Evolutionary conservation across 2,329 filamentous ascomycete genomes (phyloP).

Genomic region (Stagonosporopsis cucurbitacearum): DNA sequence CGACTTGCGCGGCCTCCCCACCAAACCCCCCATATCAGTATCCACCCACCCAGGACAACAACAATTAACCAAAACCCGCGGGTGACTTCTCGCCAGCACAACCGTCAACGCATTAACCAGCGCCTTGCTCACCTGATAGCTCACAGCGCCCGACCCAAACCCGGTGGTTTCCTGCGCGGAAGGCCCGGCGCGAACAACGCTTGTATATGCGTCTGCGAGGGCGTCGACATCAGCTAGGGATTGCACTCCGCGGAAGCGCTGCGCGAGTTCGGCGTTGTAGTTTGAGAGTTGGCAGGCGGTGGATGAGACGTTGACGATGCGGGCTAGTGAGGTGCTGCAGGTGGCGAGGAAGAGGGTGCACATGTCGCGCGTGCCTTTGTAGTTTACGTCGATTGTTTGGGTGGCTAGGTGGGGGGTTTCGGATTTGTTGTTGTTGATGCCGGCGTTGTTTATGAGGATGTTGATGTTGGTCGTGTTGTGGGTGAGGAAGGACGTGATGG

Average conservation of each 20-base stretch:
- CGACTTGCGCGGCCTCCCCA: slow-evolving; percentile 21
- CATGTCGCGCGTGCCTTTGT: slow-evolving; percentile 27
- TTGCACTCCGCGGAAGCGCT: neutral
- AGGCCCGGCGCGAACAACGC: neutral
- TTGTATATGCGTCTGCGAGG: slow-evolving; percentile 9
- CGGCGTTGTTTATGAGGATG: slow-evolving; percentile 34
- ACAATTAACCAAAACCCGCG: slow-evolving; percentile 18
- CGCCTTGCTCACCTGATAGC: slow-evolving; percentile 36
- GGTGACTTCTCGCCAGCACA: slow-evolving; percentile 20
- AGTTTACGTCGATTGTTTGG: slow-evolving; percentile 24
- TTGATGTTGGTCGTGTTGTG: slow-evolving; percentile 15
- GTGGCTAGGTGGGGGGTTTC: slow-evolving; percentile 18
- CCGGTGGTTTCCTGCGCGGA: slow-evolving; percentile 4
- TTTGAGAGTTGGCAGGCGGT: slow-evolving; percentile 17
- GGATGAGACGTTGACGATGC: slow-evolving; percentile 29
- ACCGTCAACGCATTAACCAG: slow-evolving; percentile 26
- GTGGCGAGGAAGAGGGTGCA: slow-evolving; percentile 19
- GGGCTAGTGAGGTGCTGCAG: neutral
- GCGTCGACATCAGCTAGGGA: slow-evolving; percentile 4
- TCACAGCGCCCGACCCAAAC: slow-evolving; percentile 18
- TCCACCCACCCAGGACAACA: slow-evolving; percentile 27
- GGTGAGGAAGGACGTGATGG: slow-evolving; percentile 23
- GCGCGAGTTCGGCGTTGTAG: slow-evolving; percentile 4
- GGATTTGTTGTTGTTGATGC: slow-evolving; percentile 24
- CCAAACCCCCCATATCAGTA: slow-evolving; percentile 22